Evolutionary conservation across 352 stramenopile genomes (phyloP), one percentile per base, ranked within the genome.

Genomic region (Pythium rhizo-oryzae): DNA sequence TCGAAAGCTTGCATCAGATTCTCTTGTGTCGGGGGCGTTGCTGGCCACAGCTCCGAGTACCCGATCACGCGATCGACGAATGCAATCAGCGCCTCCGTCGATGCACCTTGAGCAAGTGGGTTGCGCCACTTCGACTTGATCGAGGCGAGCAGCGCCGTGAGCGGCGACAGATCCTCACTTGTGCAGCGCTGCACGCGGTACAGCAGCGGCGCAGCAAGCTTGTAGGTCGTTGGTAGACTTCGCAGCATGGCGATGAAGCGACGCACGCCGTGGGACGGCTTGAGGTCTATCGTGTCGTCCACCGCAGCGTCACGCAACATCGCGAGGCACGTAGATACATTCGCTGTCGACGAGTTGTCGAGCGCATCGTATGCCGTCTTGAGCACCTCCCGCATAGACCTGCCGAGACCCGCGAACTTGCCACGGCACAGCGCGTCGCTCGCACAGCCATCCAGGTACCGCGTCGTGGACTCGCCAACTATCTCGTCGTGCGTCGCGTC

Each of bases 41-140:
- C 58, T 3, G 62, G 62, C 62, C 62, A 69, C 18, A 69, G 49
- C 33, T 69, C 62, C 39, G 62, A 69, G 53, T 25, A 69, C 23
- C 28, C 41, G 19, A 69, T 37, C 15, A 61, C 44, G 15, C 53
- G 62, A 19, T 69, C 53, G 5, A 51, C 62, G 24, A 69, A 62
- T 23, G 30, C 19, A 1, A 25, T 44, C 25, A 49, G 49, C 21
- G 23, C 21, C 19, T 19, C 41, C 1, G 9, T 2, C 4, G 18
- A 33, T 6, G 2, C 28, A 6, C 28, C 28, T 6, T 7, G 3
- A 1, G 6, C 9, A 47, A 2, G 2, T 21, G 15, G 41, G 21
- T 4, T 2, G 41, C 41, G 1, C 28, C 2, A 33, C 28, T 33
- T 19, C 1, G 41, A n/a, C 18, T 7, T 5, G 15, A n/a, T n/a